Base-by-base conservation (phyloP, 768 basidiomycete genomes). In the Trametes cinnabarina region DNA sequence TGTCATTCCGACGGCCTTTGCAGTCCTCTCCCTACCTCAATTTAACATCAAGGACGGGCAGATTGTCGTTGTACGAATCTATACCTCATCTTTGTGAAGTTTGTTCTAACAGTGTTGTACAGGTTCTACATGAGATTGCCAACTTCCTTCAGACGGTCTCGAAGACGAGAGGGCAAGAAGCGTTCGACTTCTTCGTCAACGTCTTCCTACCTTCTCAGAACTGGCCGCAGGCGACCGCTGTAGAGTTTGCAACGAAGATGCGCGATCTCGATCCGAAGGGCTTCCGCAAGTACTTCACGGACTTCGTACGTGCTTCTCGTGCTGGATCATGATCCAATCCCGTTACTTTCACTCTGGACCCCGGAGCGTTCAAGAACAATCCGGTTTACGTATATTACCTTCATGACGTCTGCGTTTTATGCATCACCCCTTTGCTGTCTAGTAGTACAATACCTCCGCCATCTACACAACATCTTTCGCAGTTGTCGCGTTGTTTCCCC, bases 1-100 rank as follows among this genome's bases (percentile, higher is more conserved):
- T 12, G 73, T 96, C 32, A 77, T 98, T 50, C 91, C 93, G 11
- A 76, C 84, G 2, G 88, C 87, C 22, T 97, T 99, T 71, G 80
- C 85, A 8, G 83, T 98, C 4, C 83, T 93, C 1, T 86, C 90
- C 11, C 76, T 80, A 9, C 84, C 88, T 0, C 83, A 86, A 39
- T 92, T 97, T 70, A 95, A 94, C 68, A 76, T 88, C 63, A 92
- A 91, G 68, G 94, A 97, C 68, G 93, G 91, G 2, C 92, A 94
- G 66, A 85, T 88, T 67, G 78, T 88, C 48, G 82, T 87, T 67
- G 95, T 95, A 65, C 68, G 92, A 12, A 4, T 72, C 26, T 8
- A 22, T 42, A 37, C 32, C 41, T 47, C 46, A 23, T 26, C 37
- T 7, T 34, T 25, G 23, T 22, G 19, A 6, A 26, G 26, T 2